Conservation (phyloP, 139 green algal species). For the Mesotaenium endlicherianum region DNA sequence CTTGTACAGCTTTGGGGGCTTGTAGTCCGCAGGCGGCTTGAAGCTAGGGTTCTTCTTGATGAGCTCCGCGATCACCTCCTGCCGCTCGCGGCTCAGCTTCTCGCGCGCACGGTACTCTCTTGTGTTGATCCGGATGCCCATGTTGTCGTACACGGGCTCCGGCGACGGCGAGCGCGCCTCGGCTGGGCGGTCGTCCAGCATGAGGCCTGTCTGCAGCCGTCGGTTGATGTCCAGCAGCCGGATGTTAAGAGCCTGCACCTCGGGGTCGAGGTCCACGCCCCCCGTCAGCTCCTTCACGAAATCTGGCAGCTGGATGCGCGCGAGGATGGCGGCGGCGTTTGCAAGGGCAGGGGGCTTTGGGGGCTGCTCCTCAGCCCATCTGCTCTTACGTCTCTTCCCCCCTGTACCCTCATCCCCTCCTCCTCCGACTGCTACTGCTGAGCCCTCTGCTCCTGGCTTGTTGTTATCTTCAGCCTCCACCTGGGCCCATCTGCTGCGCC, state of each 20-base stretch:
- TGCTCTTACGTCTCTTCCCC: constrained; percentile 51
- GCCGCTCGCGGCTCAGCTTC: constrained; percentile 68
- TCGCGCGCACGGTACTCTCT: constrained; percentile 80
- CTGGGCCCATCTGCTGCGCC: neutral
- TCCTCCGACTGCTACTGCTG: too few relatives aligned
- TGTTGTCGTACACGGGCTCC: constrained; percentile 86
- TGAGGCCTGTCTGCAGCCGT: constrained; percentile 43
- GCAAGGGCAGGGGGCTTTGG: neutral
- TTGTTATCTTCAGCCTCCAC: neutral
- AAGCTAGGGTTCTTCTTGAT: constrained; percentile 82
- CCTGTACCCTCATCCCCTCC: constrained; percentile 1
- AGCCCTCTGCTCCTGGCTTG: neutral
- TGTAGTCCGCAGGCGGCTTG: constrained; percentile 83
- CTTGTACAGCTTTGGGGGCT: constrained; percentile 73
- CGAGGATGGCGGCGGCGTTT: constrained; percentile 19
- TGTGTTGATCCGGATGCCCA: constrained; percentile 85
- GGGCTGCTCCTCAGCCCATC: constrained; percentile 50
- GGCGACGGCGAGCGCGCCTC: constrained; percentile 84
- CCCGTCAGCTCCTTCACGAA: constrained; percentile 59
- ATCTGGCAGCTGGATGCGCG: constrained; percentile 54
- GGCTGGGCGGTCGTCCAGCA: constrained; percentile 61
- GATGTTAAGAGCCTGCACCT: constrained; percentile 51
- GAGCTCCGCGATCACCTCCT: constrained; percentile 85
- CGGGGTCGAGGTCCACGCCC: constrained; percentile 55
- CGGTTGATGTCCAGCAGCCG: constrained; percentile 59